Percentiles rank a stretch among this genome's conserved stretches.
Evolutionary conservation across 495 filamentous ascomycete genomes (phyloP).

Genomic region (Daldinia concentrica): DNA sequence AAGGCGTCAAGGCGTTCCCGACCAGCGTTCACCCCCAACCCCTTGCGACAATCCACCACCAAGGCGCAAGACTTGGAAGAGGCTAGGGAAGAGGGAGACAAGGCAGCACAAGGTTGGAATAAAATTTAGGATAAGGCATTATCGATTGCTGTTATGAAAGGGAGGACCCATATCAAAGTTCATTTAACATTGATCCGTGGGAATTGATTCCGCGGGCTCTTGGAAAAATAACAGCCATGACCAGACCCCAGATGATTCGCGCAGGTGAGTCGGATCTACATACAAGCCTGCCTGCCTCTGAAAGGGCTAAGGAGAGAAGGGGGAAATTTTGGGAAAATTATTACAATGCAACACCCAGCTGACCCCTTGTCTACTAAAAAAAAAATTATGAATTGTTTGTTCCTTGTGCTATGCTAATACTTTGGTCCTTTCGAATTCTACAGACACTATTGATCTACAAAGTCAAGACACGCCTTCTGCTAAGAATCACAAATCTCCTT

Average conservation of each 20-base stretch:
- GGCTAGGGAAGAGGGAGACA: conserved; percentile 22
- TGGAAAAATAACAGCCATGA: conserved; percentile 61
- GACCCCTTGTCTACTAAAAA: conserved; percentile 31
- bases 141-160: conserved; percentile 30
- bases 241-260: conserved; percentile 79
- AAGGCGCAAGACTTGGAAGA: conserved; percentile 7
- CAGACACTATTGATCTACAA: conserved; percentile 97
- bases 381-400: conserved; percentile 25
- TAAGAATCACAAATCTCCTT: conserved; percentile 68
- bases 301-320: conserved; percentile 22
- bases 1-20: conserved; percentile 21
- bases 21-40: conserved; percentile 28
- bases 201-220: conserved; percentile 39
- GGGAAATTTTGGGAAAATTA: conserved; percentile 25
- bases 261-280: conserved; percentile 66
- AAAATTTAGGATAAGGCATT: conserved; percentile 19
- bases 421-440: conserved; percentile 36
- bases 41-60: conserved; percentile 41
- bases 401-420: conserved; percentile 38
- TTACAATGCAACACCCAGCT: conserved; percentile 40
- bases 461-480: conserved; percentile 81
- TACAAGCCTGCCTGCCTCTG: conserved; percentile 21
- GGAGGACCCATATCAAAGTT: conserved; percentile 24
- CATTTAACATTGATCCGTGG: conserved; percentile 34
- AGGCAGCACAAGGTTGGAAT: conserved; percentile 6